A percentile compares a stretch with the other conserved stretches of the same genome.
Evolutionary conservation across 805 yeast genomes (phyloP).

Genomic region (Metschnikowia chrysomelidarum): DNA sequence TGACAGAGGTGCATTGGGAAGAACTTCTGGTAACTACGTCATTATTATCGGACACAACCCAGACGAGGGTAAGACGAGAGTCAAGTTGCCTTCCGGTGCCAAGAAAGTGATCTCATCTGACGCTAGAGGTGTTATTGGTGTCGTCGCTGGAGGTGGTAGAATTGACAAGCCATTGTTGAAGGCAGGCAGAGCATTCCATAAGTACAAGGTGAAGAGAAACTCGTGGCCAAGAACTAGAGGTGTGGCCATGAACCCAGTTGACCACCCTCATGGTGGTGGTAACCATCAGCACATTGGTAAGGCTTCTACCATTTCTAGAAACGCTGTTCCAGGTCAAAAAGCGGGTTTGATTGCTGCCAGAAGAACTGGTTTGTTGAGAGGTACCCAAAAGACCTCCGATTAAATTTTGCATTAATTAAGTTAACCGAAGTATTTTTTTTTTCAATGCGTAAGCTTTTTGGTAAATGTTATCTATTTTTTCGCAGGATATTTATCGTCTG

Average conservation of each 20-base stretch:
- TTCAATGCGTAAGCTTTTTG: too few relatives aligned
- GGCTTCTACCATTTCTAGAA: conserved; percentile 98
- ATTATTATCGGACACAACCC: conserved; percentile 99
- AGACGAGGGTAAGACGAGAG: conserved; percentile 98
- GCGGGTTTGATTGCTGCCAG: conserved; percentile 99
- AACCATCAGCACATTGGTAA: conserved; percentile 99
- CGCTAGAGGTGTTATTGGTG: conserved; percentile 99
- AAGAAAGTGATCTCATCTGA: conserved; percentile 93
- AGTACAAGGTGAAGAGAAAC: conserved; percentile 99
- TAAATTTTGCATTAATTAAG: conserved; percentile 27
- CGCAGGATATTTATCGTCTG: too few relatives aligned
- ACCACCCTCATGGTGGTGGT: conserved; percentile 99
- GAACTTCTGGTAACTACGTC: conserved; percentile 99
- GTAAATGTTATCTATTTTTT: too few relatives aligned
- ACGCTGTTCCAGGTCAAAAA: conserved; percentile 99
- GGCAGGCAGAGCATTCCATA: conserved; percentile 99
- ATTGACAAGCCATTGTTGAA: conserved; percentile 98
- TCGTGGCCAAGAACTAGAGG: conserved; percentile 99
- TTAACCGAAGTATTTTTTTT: conserved; percentile 5
- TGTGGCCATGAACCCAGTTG: conserved; percentile 99
- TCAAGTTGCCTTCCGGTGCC: conserved; percentile 98
- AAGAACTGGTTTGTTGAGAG: conserved; percentile 99
- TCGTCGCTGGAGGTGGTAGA: conserved; percentile 99
- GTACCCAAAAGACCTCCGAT: conserved; percentile 85
- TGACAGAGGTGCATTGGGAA: conserved; percentile 99